These are phyloP conservation scores for Colletotrichum sublineola DNA, from an alignment of 2,329 filamentous ascomycete genomes.

Conservation along the genomic window DNA sequence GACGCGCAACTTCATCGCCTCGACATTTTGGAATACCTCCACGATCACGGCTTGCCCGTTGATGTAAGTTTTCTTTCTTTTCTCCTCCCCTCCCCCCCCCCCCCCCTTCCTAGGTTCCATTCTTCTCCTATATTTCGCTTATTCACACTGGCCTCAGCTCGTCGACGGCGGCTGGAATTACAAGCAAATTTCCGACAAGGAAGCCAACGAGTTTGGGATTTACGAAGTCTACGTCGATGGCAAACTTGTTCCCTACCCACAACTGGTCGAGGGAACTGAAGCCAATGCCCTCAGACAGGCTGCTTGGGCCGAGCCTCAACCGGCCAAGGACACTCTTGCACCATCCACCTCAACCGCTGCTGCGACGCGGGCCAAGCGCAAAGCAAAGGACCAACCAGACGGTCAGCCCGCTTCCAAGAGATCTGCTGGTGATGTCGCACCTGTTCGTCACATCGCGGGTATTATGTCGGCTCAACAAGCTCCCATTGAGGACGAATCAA, in stretches of 20 bases:
- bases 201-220: conserved; percentile 59
- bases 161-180: conserved; percentile 61
- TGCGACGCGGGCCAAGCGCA: conserved; percentile 58
- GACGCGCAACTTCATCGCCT: conserved; percentile 62
- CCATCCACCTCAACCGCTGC: conserved; percentile 25
- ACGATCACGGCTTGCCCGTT: conserved; percentile 59
- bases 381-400: conserved; percentile 63
- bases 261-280: conserved; percentile 57
- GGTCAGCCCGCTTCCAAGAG: conserved; percentile 65
- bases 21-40: conserved; percentile 60
- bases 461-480: conserved; percentile 52
- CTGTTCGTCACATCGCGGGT: conserved; percentile 44
- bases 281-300: conserved; percentile 39
- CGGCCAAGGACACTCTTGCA: conserved; percentile 15
- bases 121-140: conserved; percentile 35
- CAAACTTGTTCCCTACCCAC: conserved; percentile 60
- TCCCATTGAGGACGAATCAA: conserved; percentile 47
- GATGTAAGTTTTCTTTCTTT: conserved; percentile 58
- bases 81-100: too few relatives aligned
- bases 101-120: not conserved
- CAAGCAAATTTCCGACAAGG: conserved; percentile 59
- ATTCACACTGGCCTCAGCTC: conserved; percentile 50
- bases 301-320: conserved; percentile 39
- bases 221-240: conserved; percentile 59
- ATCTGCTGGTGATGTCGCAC: conserved; percentile 49